Conservation (phyloP, 2,329 filamentous ascomycete genomes). For the Aspergillus uvarum region DNA sequence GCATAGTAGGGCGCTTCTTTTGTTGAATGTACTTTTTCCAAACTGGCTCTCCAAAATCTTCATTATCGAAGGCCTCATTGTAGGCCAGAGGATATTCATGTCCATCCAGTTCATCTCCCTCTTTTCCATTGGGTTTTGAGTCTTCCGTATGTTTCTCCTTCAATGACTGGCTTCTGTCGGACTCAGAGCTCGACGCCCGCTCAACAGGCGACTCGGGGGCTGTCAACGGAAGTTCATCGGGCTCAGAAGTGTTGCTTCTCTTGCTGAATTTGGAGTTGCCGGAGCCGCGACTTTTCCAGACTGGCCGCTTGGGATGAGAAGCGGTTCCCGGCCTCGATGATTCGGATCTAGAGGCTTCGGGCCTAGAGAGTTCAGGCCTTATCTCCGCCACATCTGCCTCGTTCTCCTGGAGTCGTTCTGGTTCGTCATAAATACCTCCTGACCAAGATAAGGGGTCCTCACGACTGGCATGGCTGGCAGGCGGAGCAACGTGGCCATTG, state of each 20-base stretch:
- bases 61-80: constrained; percentile 61
- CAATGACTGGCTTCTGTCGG: constrained; percentile 9
- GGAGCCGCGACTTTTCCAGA: constrained; percentile 35
- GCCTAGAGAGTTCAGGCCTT: not conserved
- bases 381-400: not conserved
- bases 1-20: constrained; percentile 82
- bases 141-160: constrained; percentile 14
- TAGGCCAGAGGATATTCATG: constrained; percentile 62
- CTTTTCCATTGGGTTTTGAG: constrained; percentile 16
- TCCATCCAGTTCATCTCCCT: constrained; percentile 27
- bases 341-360: too few relatives aligned
- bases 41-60: constrained; percentile 62
- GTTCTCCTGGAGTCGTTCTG: not conserved
- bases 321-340: not conserved
- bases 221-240: constrained; percentile 41
- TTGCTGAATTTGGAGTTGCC: constrained; percentile 26
- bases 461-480: not conserved
- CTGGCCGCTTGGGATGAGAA: constrained; percentile 27
- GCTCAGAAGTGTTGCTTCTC: constrained; percentile 22
- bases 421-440: not conserved
- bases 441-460: not conserved
- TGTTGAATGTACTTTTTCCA: constrained; percentile 83
- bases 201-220: constrained; percentile 29
- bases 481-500: not conserved
- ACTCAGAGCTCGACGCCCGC: constrained; percentile 5